phyloP scores from a whole-genome alignment of 139 green algal species.

The Chlamydomonas schloesseri region DNA sequence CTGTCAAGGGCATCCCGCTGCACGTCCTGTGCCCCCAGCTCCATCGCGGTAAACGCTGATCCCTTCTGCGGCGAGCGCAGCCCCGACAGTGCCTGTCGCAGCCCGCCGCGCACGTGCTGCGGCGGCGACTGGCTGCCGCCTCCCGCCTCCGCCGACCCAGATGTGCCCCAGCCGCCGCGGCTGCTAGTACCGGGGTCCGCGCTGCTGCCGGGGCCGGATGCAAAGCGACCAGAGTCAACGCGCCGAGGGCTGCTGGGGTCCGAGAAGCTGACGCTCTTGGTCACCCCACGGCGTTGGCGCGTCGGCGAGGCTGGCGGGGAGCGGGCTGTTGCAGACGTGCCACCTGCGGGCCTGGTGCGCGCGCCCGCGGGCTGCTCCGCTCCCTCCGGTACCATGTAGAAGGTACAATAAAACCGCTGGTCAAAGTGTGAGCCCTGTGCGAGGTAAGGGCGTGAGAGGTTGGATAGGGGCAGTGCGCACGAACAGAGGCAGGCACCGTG shows the following conservation, averaged over 20 bases:
- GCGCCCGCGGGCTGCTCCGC: background rate
- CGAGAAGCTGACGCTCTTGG: conserved; percentile 29
- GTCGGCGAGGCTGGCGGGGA: background rate
- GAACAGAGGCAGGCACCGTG: no score
- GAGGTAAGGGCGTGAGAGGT: background rate
- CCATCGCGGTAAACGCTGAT: background rate
- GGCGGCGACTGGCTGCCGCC: background rate
- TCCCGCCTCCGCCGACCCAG: background rate
- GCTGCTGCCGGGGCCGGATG: background rate
- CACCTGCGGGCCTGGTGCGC: background rate
- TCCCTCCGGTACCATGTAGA: conserved; percentile 65
- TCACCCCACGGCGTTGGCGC: background rate
- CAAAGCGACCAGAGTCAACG: no score
- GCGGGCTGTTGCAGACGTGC: background rate
- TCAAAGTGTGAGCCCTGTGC: conserved; percentile 77
- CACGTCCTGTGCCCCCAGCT: conserved; percentile 6
- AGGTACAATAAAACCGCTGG: conserved; percentile 79
- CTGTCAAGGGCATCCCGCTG: conserved; percentile 16
- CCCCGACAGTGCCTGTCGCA: conserved; percentile 9
- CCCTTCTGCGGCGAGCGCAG: background rate
- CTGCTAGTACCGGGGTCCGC: background rate
- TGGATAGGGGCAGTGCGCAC: no score
- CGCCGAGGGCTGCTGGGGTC: background rate
- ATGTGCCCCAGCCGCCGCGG: no score
- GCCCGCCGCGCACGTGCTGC: background rate